phyloP scores from a whole-genome alignment of 148 eudicot genomes.

The Chenopodium quinoa region DNA sequence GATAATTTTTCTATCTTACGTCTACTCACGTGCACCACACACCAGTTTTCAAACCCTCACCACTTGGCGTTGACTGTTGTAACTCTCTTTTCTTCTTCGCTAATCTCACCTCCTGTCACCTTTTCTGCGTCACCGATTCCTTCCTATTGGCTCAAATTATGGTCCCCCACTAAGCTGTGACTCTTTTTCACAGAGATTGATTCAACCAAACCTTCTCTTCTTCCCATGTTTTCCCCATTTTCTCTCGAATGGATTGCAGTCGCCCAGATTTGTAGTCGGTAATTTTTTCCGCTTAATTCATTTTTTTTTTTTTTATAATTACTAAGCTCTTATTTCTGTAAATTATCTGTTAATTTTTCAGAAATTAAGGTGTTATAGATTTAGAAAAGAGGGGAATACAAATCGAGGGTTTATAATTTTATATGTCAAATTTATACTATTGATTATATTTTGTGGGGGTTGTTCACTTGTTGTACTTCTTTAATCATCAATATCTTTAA shows the following conservation, averaged over 20 bases:
- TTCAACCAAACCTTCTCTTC: neutral
- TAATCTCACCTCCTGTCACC: conserved; percentile 17
- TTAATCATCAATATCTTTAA: too few species aligned
- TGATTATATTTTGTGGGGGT: too few species aligned
- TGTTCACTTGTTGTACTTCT: too few species aligned
- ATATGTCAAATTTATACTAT: too few species aligned
- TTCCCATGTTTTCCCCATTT: neutral
- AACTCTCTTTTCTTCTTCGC: neutral
- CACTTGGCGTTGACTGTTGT: conserved; percentile 34
- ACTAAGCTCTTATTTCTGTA: neutral
- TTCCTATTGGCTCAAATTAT: conserved; percentile 1
- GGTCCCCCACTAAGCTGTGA: neutral
- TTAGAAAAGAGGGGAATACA: neutral
- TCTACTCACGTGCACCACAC: conserved; percentile 30
- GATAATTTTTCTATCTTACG: neutral
- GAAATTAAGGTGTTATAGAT: conserved; percentile 29
- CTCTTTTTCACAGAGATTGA: neutral
- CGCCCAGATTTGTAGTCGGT: neutral
- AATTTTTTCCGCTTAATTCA: neutral
- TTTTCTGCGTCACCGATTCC: neutral
- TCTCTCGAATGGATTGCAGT: neutral
- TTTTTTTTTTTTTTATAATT: neutral
- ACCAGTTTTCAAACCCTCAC: neutral
- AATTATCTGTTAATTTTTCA: neutral
- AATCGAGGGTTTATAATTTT: neutral